These are phyloP conservation scores for Verticillium dahliae DNA, from an alignment of 2,329 filamentous ascomycete species.

Conservation along the genomic window DNA sequence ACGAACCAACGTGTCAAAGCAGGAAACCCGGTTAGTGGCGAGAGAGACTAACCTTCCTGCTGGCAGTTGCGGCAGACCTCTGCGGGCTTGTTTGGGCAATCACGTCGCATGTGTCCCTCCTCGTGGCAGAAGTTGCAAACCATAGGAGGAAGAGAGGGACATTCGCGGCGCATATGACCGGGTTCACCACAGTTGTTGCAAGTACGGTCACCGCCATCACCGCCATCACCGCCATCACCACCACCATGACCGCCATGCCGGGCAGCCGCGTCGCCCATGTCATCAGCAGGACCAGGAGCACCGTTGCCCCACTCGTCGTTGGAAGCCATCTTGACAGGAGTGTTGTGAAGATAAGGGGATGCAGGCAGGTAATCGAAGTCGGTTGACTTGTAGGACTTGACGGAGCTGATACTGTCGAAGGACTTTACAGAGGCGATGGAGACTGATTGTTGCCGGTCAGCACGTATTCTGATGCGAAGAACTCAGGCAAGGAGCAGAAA, in stretches of 20 bases:
- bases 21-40: not conserved
- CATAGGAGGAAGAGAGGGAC: conserved; percentile 50
- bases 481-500: no score
- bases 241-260: not conserved
- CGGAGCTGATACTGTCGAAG: not conserved
- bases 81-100: conserved; percentile 56
- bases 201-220: conserved; percentile 5
- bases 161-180: conserved; percentile 54
- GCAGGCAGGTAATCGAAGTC: not conserved
- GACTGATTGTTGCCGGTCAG: not conserved
- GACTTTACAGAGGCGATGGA: not conserved
- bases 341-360: not conserved
- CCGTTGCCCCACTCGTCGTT: not conserved
- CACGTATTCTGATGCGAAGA: not conserved
- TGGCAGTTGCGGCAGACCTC: conserved; percentile 56
- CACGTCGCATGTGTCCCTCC: conserved; percentile 47
- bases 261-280: not conserved
- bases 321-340: not conserved
- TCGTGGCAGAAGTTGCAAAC: conserved; percentile 56
- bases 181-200: conserved; percentile 42
- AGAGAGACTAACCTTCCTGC: conserved; percentile 41
- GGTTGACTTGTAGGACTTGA: not conserved
- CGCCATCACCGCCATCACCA: not conserved
- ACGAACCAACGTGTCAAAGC: conserved; percentile 2
- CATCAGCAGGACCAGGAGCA: not conserved